These are phyloP conservation scores for Trichocladium uniseriatum DNA, from an alignment of 495 filamentous ascomycete genomes.

Conservation along the genomic window DNA sequence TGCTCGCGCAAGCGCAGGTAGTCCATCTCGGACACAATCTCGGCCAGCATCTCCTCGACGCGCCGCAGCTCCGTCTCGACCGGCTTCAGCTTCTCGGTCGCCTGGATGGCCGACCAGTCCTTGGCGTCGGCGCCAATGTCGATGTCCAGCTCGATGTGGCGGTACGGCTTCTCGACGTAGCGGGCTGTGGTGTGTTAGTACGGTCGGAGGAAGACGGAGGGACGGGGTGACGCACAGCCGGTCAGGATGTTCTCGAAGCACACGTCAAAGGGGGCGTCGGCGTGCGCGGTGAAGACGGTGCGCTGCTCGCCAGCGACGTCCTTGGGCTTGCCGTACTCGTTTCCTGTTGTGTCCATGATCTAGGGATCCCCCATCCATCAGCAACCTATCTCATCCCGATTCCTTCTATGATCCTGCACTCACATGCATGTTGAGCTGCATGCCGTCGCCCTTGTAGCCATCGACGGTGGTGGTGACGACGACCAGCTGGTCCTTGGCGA, in stretches of 20 bases:
- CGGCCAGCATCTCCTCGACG: slow-evolving; percentile 76
- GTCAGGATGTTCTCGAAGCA: slow-evolving; percentile 86
- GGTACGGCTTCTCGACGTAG: slow-evolving; percentile 50
- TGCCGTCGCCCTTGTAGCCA: slow-evolving; percentile 83
- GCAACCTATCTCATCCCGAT: background rate
- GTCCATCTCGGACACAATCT: slow-evolving; percentile 82
- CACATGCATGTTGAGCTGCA: slow-evolving; percentile 93
- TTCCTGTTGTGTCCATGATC: slow-evolving; percentile 92
- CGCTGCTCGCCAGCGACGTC: slow-evolving; percentile 87
- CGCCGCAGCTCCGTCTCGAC: slow-evolving; percentile 91
- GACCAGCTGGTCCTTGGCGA: slow-evolving; percentile 86
- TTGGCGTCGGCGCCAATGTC: slow-evolving; percentile 98
- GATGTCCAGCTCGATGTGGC: slow-evolving; percentile 89
- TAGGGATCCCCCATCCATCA: slow-evolving; percentile 25
- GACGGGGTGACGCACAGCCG: slow-evolving; percentile 44
- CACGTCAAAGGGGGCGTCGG: slow-evolving; percentile 90
- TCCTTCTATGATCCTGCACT: slow-evolving; percentile 31
- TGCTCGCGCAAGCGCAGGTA: slow-evolving; percentile 87
- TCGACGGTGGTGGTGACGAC: slow-evolving; percentile 89
- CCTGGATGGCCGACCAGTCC: slow-evolving; percentile 96
- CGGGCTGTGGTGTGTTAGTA: slow-evolving; percentile 20
- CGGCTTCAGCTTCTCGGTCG: slow-evolving; percentile 94
- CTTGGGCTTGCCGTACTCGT: slow-evolving; percentile 85
- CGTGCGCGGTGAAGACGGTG: slow-evolving; percentile 91
- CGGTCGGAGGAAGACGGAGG: background rate